Conservation (phyloP, 129 eudicot species). For the Glebionis coronaria region DNA sequence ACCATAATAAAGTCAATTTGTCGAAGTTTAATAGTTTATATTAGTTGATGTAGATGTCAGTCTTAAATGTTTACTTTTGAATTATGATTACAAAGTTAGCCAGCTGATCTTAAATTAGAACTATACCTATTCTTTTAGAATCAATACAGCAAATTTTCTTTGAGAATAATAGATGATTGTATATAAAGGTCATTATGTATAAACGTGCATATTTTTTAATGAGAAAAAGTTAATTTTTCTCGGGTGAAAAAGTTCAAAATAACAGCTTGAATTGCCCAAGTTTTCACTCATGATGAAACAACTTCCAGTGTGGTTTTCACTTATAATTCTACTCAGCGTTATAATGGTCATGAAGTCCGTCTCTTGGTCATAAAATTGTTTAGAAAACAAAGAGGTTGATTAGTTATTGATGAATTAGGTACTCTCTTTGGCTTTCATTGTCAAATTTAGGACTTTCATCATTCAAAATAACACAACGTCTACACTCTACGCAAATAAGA, state of each 20-base stretch:
- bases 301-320: neutral
- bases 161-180: neutral
- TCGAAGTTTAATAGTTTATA: neutral
- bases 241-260: neutral
- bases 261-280: no score
- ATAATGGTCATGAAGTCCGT: neutral
- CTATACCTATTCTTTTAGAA: neutral
- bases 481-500: neutral
- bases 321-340: neutral
- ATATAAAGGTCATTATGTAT: neutral
- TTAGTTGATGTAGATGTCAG: slow-evolving; percentile 8
- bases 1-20: neutral
- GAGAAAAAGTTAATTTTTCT: neutral
- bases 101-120: neutral
- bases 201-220: neutral
- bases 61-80: neutral
- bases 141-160: neutral
- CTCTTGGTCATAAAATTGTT: slow-evolving; percentile 1
- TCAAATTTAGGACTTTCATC: slow-evolving; percentile 1
- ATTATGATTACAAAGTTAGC: neutral
- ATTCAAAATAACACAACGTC: neutral
- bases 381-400: slow-evolving; percentile 11
- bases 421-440: slow-evolving; percentile 12
- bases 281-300: no score
- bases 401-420: neutral